These are phyloP conservation scores for Myxozyma monticola DNA, from an alignment of 805 yeast species.

Conservation along the genomic window DNA sequence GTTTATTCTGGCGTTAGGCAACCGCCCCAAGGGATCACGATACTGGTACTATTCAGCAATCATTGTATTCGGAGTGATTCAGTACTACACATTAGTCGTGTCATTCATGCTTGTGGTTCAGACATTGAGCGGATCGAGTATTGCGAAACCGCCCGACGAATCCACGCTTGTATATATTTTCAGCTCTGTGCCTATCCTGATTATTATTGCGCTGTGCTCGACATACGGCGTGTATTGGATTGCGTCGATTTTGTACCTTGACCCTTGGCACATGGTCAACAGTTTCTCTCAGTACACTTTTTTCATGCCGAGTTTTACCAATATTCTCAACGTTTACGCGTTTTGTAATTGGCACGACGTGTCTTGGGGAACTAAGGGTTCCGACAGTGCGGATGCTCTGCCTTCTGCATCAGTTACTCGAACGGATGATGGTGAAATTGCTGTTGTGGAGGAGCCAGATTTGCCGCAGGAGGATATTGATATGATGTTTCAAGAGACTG, in stretches of 20 bases:
- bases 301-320: slow-evolving; percentile 54
- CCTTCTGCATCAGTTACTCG: slow-evolving; percentile 52
- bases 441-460: slow-evolving; percentile 54
- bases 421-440: slow-evolving; percentile 52
- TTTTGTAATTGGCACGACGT: slow-evolving; percentile 72
- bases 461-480: slow-evolving; percentile 55
- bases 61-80: slow-evolving; percentile 58
- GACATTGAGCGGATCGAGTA: slow-evolving; percentile 45
- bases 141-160: slow-evolving; percentile 34
- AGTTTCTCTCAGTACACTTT: slow-evolving; percentile 47
- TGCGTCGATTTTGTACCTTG: slow-evolving; percentile 59
- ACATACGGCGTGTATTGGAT: slow-evolving; percentile 63
- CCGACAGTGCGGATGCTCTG: slow-evolving; percentile 53
- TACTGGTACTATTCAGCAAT: slow-evolving; percentile 55
- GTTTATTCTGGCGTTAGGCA: slow-evolving; percentile 63
- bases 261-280: slow-evolving; percentile 58
- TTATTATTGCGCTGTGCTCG: slow-evolving; percentile 59
- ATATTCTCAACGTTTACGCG: slow-evolving; percentile 63
- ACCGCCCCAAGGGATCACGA: slow-evolving; percentile 59
- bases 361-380: slow-evolving; percentile 76
- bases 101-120: slow-evolving; percentile 59
- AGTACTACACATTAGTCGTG: slow-evolving; percentile 59
- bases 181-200: slow-evolving; percentile 47
- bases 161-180: slow-evolving; percentile 36
- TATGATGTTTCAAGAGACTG: slow-evolving; percentile 48